phyloP scores from a whole-genome alignment of 139 green algal genomes.

The Nannochloris sp. region DNA sequence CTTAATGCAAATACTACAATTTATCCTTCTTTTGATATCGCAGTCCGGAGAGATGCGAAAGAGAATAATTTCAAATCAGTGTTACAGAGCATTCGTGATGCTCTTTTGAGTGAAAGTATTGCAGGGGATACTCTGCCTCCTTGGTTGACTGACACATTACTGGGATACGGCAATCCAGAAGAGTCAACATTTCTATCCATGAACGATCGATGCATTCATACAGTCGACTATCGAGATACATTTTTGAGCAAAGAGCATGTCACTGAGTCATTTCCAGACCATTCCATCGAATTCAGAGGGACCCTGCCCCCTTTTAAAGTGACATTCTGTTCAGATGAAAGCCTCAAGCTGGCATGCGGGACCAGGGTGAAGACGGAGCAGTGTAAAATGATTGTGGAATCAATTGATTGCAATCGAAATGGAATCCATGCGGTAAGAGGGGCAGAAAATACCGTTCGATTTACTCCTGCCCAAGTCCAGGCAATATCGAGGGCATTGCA shows the following conservation, averaged over 20 bases:
- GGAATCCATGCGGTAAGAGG: too few species aligned
- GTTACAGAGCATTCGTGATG: slow-evolving; percentile 89
- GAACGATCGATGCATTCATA: slow-evolving; percentile 37
- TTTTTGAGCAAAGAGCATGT: slow-evolving; percentile 89
- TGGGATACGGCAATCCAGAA: slow-evolving; percentile 91
- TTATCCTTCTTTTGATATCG: slow-evolving; percentile 78
- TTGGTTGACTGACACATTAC: slow-evolving; percentile 95
- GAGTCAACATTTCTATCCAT: slow-evolving; percentile 62
- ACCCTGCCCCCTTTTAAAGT: slow-evolving; percentile 70
- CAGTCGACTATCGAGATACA: slow-evolving; percentile 92
- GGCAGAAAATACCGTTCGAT: slow-evolving; percentile 75
- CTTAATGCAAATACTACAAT: slow-evolving; percentile 48
- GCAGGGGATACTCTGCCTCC: slow-evolving; percentile 52
- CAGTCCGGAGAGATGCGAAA: slow-evolving; percentile 82
- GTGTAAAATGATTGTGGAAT: too few species aligned
- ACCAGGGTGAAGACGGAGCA: slow-evolving; percentile 2
- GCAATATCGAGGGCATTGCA: slow-evolving; percentile 76
- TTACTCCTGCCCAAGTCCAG: slow-evolving; percentile 84
- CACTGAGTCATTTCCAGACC: slow-evolving; percentile 69
- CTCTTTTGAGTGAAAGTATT: slow-evolving; percentile 68
- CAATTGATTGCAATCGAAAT: too few species aligned
- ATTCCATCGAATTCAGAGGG: slow-evolving; percentile 4
- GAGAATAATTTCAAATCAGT: slow-evolving; percentile 99
- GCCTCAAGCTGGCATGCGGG: background rate
- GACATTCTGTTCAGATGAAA: slow-evolving; percentile 53